phyloP scores from a whole-genome alignment of 441 rosid genomes.

The Monsonia emarginata region DNA sequence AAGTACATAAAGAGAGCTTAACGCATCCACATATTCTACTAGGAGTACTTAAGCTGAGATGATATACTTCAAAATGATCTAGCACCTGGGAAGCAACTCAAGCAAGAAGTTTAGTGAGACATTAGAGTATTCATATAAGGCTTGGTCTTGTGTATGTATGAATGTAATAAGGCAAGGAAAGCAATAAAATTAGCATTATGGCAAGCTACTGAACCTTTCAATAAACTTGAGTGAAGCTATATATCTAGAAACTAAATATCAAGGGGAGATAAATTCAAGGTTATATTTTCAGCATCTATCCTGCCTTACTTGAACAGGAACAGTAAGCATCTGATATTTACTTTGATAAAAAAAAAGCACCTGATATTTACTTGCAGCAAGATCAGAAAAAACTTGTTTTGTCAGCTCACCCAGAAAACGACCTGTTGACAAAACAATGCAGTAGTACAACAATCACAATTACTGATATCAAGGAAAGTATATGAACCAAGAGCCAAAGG shows the following conservation, averaged over 20 bases:
- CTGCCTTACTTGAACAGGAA: neutral
- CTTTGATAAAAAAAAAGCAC: too few species aligned
- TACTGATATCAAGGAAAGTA: conserved; percentile 2
- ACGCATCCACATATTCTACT: too few species aligned
- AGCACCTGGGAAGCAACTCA: too few species aligned
- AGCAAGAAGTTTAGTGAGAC: too few species aligned
- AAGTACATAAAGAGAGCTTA: too few species aligned
- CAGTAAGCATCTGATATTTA: conserved; percentile 67
- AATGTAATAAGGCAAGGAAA: neutral
- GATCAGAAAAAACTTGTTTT: conserved; percentile 81
- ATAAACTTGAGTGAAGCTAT: neutral
- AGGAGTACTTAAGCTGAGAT: too few species aligned
- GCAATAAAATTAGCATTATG: neutral
- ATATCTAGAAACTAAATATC: neutral
- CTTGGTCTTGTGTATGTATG: neutral
- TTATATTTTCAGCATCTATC: neutral
- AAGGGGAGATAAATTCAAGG: neutral
- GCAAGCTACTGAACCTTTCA: neutral
- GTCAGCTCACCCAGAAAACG: conserved; percentile 95
- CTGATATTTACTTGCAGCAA: conserved; percentile 91
- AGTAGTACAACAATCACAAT: neutral
- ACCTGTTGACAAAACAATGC: conserved; percentile 36
- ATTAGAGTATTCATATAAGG: neutral
- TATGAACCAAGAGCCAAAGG: conserved; percentile 11
- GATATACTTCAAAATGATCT: too few species aligned